Conservation (phyloP, 345 rosid genomes). For the Cochlearia excelsa region DNA sequence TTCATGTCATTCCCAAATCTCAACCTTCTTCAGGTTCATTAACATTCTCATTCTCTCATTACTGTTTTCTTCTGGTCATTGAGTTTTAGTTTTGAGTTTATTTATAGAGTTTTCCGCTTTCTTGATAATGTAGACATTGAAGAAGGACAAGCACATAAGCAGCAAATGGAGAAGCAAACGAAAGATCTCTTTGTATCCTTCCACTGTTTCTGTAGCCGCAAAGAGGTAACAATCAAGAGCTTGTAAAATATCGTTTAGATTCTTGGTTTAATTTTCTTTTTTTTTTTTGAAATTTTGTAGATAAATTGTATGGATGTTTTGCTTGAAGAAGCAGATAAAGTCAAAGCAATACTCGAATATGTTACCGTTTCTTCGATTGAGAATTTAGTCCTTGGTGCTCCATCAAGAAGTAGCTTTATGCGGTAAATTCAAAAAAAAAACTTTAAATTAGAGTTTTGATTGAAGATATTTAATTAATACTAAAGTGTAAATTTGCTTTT, state of each 20-base stretch:
- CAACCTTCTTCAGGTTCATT: slow-evolving; percentile 27
- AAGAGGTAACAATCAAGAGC: slow-evolving; percentile 45
- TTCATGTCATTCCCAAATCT: slow-evolving; percentile 57
- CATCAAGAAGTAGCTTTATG: slow-evolving; percentile 62
- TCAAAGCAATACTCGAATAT: slow-evolving; percentile 72
- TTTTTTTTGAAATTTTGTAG: slow-evolving; percentile 32
- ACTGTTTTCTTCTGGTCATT: background rate
- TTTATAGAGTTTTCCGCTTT: background rate
- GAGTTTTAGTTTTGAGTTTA: background rate
- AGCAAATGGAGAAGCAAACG: slow-evolving; percentile 49
- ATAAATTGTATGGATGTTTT: slow-evolving; percentile 56
- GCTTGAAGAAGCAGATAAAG: slow-evolving; percentile 64
- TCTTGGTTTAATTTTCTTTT: background rate
- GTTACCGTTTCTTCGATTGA: slow-evolving; percentile 66
- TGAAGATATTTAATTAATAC: slow-evolving; percentile 18
- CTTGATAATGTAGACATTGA: slow-evolving; percentile 31
- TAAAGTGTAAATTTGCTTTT: slow-evolving; percentile 8
- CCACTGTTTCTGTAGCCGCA: slow-evolving; percentile 80
- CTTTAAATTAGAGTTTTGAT: background rate
- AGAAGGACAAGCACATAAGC: slow-evolving; percentile 30
- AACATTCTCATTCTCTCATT: slow-evolving; percentile 3
- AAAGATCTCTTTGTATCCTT: slow-evolving; percentile 76
- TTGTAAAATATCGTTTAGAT: background rate
- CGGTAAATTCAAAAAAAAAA: slow-evolving; percentile 39
- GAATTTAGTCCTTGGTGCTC: slow-evolving; percentile 73